Evolutionary conservation across 2,329 filamentous ascomycete genomes (phyloP), one percentile per base, ranked within the genome.

Genomic region (Diaporthe citri): DNA sequence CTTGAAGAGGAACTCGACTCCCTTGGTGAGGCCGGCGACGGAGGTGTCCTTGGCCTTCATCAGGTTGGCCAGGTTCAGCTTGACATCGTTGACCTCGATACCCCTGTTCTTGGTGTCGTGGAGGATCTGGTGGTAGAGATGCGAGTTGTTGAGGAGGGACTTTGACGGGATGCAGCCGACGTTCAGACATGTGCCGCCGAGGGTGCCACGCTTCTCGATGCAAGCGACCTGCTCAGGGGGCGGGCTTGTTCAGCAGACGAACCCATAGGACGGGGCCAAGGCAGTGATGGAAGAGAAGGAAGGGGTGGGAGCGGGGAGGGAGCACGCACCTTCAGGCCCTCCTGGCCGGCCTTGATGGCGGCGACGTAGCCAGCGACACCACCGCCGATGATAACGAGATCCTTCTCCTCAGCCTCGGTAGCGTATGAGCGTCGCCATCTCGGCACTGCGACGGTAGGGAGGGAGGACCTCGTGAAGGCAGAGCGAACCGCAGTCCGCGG

Each of bases 91-190:
- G 80, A 99, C 97, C 83, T 98, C 96, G 84, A 99, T 99, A 84
- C 97, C 97, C 84, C 97, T 95, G 87, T 94, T 92, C 88, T 98
- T 98, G 79, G 95, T 96, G 89, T 99, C 97, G 88, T 99, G 96
- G 77, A 97, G 91, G 83, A 98, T 94, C 87, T 96, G 94, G 89
- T 98, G 96, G 90, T 98, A 98, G 76, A 98, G 91, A 86, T 98
- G 95, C 81, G 97, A 98, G 90, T 98, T 98, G 93, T 98, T 99
- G 85, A 99, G 94, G 80, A 99, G 95, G 77, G 97, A 98, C 88
- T 99, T 99, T 79, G 97, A 99, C 79, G 97, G 97, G 84, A 99
- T 99, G 88, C 97, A 99, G 87, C 97, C 97, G 83, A 99, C 97
- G 85, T 99, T 99, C 82, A 99, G 89, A 89, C 97, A 99, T 82